Percentiles rank a stretch among this genome's conserved stretches.
These are phyloP conservation scores for Talaromyces sp. DNA, from an alignment of 2,329 filamentous ascomycete genomes.

Conservation along the genomic window DNA sequence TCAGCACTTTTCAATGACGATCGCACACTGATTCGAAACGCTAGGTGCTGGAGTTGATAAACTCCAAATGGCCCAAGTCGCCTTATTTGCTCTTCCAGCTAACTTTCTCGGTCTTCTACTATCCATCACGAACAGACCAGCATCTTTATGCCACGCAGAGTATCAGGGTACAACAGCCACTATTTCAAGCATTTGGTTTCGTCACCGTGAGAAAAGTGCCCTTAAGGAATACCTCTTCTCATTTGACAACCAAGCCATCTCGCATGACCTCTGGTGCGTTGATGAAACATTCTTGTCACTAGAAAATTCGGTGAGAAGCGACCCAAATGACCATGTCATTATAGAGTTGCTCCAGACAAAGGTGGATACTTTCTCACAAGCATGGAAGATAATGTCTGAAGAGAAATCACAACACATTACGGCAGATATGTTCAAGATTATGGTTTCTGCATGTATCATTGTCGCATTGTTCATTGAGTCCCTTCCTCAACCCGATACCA, in stretches of 20 bases:
- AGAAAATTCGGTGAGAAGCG: conserved; percentile 24
- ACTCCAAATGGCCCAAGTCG: conserved; percentile 60
- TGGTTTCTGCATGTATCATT: conserved; percentile 47
- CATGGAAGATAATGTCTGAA: conserved; percentile 40
- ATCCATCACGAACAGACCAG: conserved; percentile 58
- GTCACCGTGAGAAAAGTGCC: conserved; percentile 34
- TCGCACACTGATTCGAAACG: conserved; percentile 14
- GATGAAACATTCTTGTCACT: conserved; percentile 20
- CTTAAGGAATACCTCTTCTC: conserved; percentile 49
- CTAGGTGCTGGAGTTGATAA: conserved; percentile 57
- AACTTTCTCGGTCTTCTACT: conserved; percentile 66
- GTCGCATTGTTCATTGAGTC: conserved; percentile 34
- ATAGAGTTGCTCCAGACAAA: conserved; percentile 45
- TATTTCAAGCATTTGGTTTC: conserved; percentile 38
- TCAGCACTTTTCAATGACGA: not conserved
- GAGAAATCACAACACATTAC: conserved; percentile 45
- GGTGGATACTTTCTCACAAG: conserved; percentile 41
- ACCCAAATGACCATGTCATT: conserved; percentile 34
- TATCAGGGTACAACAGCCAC: conserved; percentile 25
- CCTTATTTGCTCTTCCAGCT: conserved; percentile 57
- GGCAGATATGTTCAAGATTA: conserved; percentile 46
- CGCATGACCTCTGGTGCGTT: conserved; percentile 24
- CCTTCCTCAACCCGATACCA: conserved; percentile 28
- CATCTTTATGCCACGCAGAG: conserved; percentile 20
- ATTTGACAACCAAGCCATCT: conserved; percentile 23